Percentiles rank a stretch among this genome's conserved stretches.
Evolutionary conservation across 306 rosid species (phyloP).

Genomic region (Casuarina cunninghamiana): DNA sequence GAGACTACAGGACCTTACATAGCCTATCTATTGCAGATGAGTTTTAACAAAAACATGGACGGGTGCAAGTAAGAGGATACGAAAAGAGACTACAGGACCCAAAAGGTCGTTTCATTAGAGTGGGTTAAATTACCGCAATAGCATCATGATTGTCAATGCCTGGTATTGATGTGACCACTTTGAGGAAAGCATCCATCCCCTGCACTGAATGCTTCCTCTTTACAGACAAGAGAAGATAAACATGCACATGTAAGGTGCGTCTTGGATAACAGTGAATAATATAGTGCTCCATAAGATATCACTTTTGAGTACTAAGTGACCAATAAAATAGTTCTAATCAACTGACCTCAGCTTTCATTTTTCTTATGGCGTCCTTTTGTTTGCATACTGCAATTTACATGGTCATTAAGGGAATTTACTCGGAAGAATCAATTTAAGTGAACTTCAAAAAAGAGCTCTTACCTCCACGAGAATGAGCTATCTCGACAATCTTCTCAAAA

Average conservation of each 20-base stretch:
- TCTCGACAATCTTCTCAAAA: constrained; percentile 83
- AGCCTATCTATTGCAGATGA: background rate
- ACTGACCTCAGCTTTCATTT: constrained; percentile 79
- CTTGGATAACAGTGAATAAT: constrained; percentile 10
- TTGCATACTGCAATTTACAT: constrained; percentile 62
- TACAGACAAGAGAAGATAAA: constrained; percentile 31
- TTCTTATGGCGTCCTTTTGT: constrained; percentile 61
- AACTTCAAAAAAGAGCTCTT: constrained; percentile 24
- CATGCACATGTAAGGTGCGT: constrained; percentile 12
- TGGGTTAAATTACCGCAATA: constrained; percentile 55
- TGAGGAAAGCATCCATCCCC: constrained; percentile 61
- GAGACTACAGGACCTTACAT: constrained; percentile 21
- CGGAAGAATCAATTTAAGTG: constrained; percentile 15
- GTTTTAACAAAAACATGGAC: constrained; percentile 1
- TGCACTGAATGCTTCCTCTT: constrained; percentile 81
- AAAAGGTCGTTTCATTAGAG: constrained; percentile 17
- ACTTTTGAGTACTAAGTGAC: constrained; percentile 2
- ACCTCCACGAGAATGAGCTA: constrained; percentile 91
- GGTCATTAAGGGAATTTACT: constrained; percentile 19
- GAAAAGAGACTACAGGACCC: constrained; percentile 7
- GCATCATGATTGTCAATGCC: constrained; percentile 84
- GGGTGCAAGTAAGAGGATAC: constrained; percentile 1
- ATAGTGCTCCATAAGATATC: background rate
- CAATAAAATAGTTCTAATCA: constrained; percentile 24
- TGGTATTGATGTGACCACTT: constrained; percentile 75